Evolutionary conservation across 306 rosid genomes (phyloP).

Genomic region (Benincasa hispida): DNA sequence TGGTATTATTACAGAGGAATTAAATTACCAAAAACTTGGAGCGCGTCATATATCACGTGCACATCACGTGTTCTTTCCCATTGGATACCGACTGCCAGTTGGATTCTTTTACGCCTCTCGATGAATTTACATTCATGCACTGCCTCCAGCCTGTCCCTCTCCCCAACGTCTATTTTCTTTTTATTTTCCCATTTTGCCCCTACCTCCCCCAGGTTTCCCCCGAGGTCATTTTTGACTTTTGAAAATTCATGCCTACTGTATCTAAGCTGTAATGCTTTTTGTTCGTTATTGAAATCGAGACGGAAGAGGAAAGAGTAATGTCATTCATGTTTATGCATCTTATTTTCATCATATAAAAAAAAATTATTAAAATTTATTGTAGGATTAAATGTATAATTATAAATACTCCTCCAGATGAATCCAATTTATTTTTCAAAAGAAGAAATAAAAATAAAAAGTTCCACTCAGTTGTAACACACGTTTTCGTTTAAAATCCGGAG

Average conservation of each 20-base stretch:
- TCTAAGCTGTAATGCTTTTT: conserved; percentile 46
- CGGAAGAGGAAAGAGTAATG: not conserved
- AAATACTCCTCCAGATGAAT: no score
- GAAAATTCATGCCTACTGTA: conserved; percentile 15
- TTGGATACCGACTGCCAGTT: conserved; percentile 78
- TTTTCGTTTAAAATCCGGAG: not conserved
- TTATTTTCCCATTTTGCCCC: conserved; percentile 15
- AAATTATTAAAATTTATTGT: no score
- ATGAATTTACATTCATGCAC: conserved; percentile 23
- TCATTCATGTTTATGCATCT: no score
- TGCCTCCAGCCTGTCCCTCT: conserved; percentile 48
- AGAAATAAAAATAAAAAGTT: not conserved
- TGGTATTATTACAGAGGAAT: not conserved
- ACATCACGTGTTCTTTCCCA: conserved; percentile 19
- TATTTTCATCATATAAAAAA: no score
- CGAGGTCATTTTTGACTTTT: not conserved
- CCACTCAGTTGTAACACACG: not conserved
- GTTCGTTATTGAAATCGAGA: conserved; percentile 22
- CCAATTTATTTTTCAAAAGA: no score
- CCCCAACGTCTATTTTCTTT: conserved; percentile 30
- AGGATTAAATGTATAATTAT: no score
- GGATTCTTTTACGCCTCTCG: conserved; percentile 43
- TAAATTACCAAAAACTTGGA: not conserved
- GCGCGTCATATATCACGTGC: not conserved
- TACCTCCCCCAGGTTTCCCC: not conserved